These are phyloP conservation scores for Eimeria tenella DNA, from an alignment of 169 alveolate genomes.

Conservation along the genomic window DNA sequence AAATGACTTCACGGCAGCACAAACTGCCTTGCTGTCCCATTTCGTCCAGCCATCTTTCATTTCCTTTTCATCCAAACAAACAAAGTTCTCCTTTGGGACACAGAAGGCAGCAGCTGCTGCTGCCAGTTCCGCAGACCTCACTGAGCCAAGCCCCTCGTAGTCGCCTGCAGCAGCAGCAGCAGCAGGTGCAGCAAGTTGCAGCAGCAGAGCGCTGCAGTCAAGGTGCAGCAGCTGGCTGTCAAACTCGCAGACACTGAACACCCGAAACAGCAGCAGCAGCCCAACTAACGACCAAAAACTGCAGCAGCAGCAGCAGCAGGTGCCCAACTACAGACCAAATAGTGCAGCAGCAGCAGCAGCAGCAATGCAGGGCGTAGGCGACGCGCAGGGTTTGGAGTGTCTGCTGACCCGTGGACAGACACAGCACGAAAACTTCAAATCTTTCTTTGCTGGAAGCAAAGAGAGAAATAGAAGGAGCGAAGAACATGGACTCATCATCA, in stretches of 20 bases:
- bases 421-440: constrained; percentile 40
- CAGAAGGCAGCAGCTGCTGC: constrained; percentile 61
- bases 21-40: constrained; percentile 62
- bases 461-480: constrained; percentile 56
- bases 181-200: constrained; percentile 7
- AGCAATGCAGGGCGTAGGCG: neutral
- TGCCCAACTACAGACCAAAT: neutral
- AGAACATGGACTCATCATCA: constrained; percentile 76
- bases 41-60: constrained; percentile 49
- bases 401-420: constrained; percentile 69
- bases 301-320: neutral
- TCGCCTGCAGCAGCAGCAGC: constrained; percentile 52
- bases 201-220: neutral
- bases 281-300: neutral
- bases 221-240: no score
- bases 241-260: neutral
- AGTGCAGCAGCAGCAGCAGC: constrained; percentile 8
- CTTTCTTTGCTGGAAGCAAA: constrained; percentile 3
- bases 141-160: constrained; percentile 37
- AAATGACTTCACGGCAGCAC: constrained; percentile 11
- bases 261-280: neutral
- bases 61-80: neutral
- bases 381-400: neutral
- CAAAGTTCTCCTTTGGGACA: neutral
- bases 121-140: constrained; percentile 15